These are phyloP conservation scores for Solanum aculeatissimum DNA, from an alignment of 305 asterid genomes.

Conservation along the genomic window DNA sequence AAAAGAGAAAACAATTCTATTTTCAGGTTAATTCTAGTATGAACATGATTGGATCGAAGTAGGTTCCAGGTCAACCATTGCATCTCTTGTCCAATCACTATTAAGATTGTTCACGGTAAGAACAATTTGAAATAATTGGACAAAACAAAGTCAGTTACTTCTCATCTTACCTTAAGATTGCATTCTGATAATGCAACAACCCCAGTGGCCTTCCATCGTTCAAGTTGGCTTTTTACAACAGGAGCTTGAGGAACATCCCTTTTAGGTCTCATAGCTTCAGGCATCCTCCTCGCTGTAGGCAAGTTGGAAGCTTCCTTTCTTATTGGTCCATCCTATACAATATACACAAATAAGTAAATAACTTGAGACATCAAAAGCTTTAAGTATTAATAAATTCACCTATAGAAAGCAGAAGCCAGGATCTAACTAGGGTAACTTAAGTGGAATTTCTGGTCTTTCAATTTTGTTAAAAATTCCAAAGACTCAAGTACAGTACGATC, in stretches of 20 bases:
- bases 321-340: constrained; percentile 56
- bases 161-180: constrained; percentile 45
- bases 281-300: constrained; percentile 17
- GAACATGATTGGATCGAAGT: neutral
- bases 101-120: neutral
- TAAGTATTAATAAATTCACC: neutral
- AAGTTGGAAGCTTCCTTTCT: constrained; percentile 27
- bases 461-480: neutral
- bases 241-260: constrained; percentile 19
- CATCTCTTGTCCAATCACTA: neutral
- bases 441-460: neutral
- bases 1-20: neutral
- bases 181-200: constrained; percentile 47
- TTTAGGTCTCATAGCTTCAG: constrained; percentile 13
- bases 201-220: constrained; percentile 72
- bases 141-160: neutral
- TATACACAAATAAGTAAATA: neutral
- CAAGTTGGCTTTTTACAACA: constrained; percentile 28
- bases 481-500: neutral
- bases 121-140: neutral
- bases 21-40: neutral
- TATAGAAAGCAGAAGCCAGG: neutral
- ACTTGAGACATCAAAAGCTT: neutral
- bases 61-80: neutral
- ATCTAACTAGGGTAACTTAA: neutral